Evolutionary conservation across 1,284 basidiomycete genomes (phyloP), one percentile per base, ranked within the genome.

Genomic region (Heterobasidion occidentale): DNA sequence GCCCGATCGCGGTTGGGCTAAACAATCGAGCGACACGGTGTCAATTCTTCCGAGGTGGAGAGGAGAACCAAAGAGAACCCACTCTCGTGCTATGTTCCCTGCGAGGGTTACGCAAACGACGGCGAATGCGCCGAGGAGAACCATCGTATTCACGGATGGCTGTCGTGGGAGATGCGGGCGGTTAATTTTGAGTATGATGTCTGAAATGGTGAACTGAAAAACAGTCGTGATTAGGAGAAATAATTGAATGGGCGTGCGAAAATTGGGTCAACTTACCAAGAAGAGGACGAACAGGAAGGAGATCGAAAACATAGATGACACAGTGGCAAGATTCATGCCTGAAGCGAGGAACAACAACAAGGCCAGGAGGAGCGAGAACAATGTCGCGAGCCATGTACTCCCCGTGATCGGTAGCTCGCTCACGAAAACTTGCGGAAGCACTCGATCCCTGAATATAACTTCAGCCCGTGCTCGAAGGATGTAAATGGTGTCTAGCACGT

Each of bases 61-160:
- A 27, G 27, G 27, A 27, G 35, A 55, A 42, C 33, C 47, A 14
- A 27, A 15, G 12, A 46, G 36, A 19, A 69, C 74, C 51, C 60
- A 84, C 83, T 83, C 74, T 35, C 83, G 72, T 1, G 74, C 76
- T 48, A 86, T 70, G 60, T 88, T 87, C 0, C 88, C 89, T 0
- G 72, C 78, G 55, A 38, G 55, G 7, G 60, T 62, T 20, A 52
- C 52, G 55, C 81, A 74, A 4, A 86, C 72, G 0, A 59, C 52
- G 6, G 72, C 68, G 1, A 72, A 61, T 0, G 77, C 71, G n/a
- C 86, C 67, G 2, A 70, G 46, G 34, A 83, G 60, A 0, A 81
- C 71, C 11, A 72, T 55, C 9, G 78, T 59, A 15, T 81, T 71
- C 8, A 78, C 75, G 20, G 63, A 69, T 7, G 68, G 70, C 4